These are phyloP conservation scores for Cystobasidium tubakii DNA, from an alignment of 768 basidiomycete genomes.

Conservation along the genomic window DNA sequence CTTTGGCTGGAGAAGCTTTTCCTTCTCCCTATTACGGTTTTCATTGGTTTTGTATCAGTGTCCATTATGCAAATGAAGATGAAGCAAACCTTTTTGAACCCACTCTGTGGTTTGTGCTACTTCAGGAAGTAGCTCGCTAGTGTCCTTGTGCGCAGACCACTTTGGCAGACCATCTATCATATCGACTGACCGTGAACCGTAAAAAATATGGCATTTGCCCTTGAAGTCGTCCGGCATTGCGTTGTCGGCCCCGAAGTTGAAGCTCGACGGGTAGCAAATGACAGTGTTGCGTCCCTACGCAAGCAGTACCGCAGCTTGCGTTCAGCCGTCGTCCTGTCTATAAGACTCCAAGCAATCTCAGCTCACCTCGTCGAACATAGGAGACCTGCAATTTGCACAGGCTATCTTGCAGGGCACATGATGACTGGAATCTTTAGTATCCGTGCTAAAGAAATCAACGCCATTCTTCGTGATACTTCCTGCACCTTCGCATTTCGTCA, in stretches of 20 bases:
- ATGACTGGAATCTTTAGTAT: slow-evolving; percentile 15
- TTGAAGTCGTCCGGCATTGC: slow-evolving; percentile 34
- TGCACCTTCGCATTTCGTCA: slow-evolving; percentile 23
- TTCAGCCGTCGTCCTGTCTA: too few relatives aligned
- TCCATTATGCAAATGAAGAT: neutral
- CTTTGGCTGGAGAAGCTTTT: slow-evolving; percentile 26
- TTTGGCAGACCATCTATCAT: slow-evolving; percentile 32
- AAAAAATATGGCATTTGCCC: slow-evolving; percentile 35
- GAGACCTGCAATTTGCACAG: slow-evolving; percentile 28
- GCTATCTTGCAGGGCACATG: slow-evolving; percentile 34
- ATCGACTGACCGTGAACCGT: slow-evolving; percentile 15
- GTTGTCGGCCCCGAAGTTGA: slow-evolving; percentile 19
- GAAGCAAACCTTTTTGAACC: neutral
- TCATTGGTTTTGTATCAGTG: neutral
- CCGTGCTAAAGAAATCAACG: slow-evolving; percentile 28
- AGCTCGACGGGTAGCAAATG: slow-evolving; percentile 26
- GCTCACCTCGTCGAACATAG: slow-evolving; percentile 32
- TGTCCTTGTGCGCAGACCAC: slow-evolving; percentile 28
- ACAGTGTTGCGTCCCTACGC: slow-evolving; percentile 28
- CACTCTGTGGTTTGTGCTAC: slow-evolving; percentile 30
- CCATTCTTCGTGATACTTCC: neutral
- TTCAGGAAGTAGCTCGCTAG: slow-evolving; percentile 32
- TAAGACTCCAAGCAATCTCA: too few relatives aligned
- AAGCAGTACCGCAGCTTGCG: neutral
- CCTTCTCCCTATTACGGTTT: neutral